phyloP scores from a whole-genome alignment of 257 asterid genomes.

The Rehmannia glutinosa region DNA sequence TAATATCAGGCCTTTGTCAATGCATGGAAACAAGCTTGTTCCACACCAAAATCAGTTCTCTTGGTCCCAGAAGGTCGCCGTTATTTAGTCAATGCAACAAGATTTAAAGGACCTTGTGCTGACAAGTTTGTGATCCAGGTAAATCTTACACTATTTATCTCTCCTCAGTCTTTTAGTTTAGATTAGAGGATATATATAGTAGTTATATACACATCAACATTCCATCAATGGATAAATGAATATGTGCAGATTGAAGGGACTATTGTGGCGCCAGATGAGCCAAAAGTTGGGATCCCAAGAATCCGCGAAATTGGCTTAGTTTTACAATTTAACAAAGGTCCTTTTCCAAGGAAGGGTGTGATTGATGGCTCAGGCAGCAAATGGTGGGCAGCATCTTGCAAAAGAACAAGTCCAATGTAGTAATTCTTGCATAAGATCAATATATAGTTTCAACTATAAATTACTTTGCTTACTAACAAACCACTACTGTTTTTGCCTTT shows the following conservation, averaged over 20 bases:
- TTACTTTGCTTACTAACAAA: constrained; percentile 21
- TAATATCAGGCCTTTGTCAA: constrained; percentile 22
- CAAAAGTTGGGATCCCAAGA: constrained; percentile 69
- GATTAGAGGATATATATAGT: background rate
- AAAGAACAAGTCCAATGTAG: constrained; percentile 82
- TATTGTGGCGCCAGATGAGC: constrained; percentile 81
- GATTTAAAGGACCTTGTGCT: constrained; percentile 78
- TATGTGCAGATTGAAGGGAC: constrained; percentile 76
- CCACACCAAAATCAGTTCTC: constrained; percentile 50
- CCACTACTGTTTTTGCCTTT: background rate
- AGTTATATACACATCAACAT: background rate
- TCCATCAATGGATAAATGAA: background rate
- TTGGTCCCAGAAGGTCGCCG: constrained; percentile 64
- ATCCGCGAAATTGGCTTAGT: constrained; percentile 65
- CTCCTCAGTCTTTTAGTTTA: background rate
- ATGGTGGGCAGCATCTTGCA: constrained; percentile 99
- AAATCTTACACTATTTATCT: background rate
- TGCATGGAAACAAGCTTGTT: constrained; percentile 92
- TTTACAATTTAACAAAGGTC: constrained; percentile 47
- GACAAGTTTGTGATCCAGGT: constrained; percentile 70
- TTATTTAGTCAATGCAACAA: constrained; percentile 74
- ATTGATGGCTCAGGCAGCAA: constrained; percentile 84
- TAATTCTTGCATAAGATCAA: background rate
- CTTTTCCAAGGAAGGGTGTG: constrained; percentile 67
- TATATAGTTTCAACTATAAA: constrained; percentile 3